A percentile compares a stretch with the other conserved stretches of the same genome.
phyloP scores from a whole-genome alignment of 345 rosid species.

The Carallia pectinifolia region DNA sequence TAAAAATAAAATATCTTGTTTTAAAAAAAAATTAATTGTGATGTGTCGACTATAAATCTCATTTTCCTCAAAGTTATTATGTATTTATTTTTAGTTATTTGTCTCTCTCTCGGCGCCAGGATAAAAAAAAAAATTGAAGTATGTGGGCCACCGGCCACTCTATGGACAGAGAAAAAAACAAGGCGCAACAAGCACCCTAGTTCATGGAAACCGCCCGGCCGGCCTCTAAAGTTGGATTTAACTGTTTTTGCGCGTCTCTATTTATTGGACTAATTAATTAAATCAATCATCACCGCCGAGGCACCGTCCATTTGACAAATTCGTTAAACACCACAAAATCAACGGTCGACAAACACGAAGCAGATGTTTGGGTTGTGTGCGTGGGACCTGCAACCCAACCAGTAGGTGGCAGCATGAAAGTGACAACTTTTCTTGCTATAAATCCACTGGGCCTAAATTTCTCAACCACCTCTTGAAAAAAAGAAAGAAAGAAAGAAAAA shows the following conservation, averaged over 20 bases:
- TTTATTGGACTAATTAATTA: no score
- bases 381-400: no score
- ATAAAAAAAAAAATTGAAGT: no score
- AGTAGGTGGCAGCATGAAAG: neutral
- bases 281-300: neutral
- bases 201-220: conserved; percentile 7
- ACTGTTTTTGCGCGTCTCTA: neutral
- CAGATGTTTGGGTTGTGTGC: no score
- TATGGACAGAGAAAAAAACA: neutral
- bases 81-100: no score
- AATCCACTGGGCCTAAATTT: neutral
- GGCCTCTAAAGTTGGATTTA: neutral
- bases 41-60: no score
- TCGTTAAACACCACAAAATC: neutral
- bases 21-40: no score
- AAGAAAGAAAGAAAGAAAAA: neutral
- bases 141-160: neutral
- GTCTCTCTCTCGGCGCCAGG: no score
- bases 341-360: neutral
- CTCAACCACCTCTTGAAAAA: conserved; percentile 6
- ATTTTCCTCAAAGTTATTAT: no score
- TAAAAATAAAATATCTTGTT: no score
- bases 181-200: neutral
- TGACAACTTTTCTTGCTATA: conserved; percentile 10
- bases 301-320: neutral